Evolutionary conservation across 345 rosid genomes (phyloP).

Genomic region (Ailanthus altissimus): DNA sequence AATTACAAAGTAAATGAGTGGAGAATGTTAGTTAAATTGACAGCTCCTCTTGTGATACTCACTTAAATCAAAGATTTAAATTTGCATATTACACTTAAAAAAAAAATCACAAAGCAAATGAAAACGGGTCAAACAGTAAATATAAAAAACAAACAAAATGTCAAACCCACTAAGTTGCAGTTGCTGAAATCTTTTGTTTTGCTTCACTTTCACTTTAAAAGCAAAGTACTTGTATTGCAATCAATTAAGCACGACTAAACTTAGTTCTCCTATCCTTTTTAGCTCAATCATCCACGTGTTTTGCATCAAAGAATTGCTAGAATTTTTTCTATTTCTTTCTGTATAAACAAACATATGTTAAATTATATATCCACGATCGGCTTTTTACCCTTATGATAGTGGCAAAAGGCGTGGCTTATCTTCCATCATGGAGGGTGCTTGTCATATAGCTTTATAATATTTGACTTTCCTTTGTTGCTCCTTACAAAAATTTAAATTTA

Average conservation of each 20-base stretch:
- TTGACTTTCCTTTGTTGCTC: background rate
- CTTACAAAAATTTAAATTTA: background rate
- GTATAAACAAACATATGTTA: slow-evolving; percentile 11
- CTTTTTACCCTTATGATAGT: background rate
- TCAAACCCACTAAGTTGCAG: slow-evolving; percentile 33
- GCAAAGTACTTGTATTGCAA: slow-evolving; percentile 14
- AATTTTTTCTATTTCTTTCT: slow-evolving; percentile 9
- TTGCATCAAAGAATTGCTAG: slow-evolving; percentile 13
- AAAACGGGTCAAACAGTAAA: slow-evolving; percentile 36
- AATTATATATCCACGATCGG: background rate
- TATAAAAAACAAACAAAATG: slow-evolving; percentile 20
- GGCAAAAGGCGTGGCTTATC: slow-evolving; percentile 29
- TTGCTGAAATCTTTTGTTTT: slow-evolving; percentile 18
- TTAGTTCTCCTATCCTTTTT: slow-evolving; percentile 8
- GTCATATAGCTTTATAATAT: background rate
- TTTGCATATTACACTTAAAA: too few relatives aligned
- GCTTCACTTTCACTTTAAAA: slow-evolving; percentile 31
- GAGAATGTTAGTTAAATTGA: too few relatives aligned
- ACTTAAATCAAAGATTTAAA: too few relatives aligned
- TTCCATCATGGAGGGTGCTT: slow-evolving; percentile 19
- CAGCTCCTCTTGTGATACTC: too few relatives aligned
- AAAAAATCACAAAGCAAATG: background rate
- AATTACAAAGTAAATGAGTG: background rate
- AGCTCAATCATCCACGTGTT: slow-evolving; percentile 29
- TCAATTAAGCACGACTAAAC: slow-evolving; percentile 2